phyloP scores from a whole-genome alignment of 352 stramenopile genomes.

The Pythium monospermum region DNA sequence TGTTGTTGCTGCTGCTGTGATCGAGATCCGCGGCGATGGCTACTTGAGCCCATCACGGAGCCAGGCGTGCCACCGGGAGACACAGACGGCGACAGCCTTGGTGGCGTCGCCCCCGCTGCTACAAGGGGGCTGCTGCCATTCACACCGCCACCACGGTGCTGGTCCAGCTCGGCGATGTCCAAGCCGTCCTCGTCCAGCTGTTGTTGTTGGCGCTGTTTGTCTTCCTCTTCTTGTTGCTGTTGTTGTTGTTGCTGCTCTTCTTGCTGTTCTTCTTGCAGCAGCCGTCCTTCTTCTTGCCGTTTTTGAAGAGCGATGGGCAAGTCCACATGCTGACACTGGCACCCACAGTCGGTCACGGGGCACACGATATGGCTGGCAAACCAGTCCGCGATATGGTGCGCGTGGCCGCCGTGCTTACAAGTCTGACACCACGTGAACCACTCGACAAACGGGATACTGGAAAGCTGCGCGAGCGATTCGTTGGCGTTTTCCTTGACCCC shows the following conservation, averaged over 20 bases:
- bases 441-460: conserved; percentile 92
- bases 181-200: conserved; percentile 6
- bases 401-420: conserved; percentile 88
- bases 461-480: conserved; percentile 85
- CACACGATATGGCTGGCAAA: conserved; percentile 88
- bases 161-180: background rate
- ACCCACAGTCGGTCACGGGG: conserved; percentile 92
- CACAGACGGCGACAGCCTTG: background rate
- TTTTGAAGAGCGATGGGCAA: conserved; percentile 54
- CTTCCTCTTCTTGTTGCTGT: conserved; percentile 9
- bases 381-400: conserved; percentile 93
- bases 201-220: conserved; percentile 6
- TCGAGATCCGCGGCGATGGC: conserved; percentile 4
- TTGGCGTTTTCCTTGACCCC: conserved; percentile 51
- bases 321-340: conserved; percentile 83
- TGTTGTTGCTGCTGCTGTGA: conserved; percentile 12
- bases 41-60: background rate
- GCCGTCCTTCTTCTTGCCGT: conserved; percentile 31
- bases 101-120: background rate
- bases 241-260: too few relatives aligned
- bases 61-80: background rate
- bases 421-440: conserved; percentile 95
- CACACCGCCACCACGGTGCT: background rate
- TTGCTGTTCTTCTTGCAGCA: conserved; percentile 9
- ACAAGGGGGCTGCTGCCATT: background rate